A percentile compares a stretch with the other conserved stretches of the same genome.
Conservation (phyloP, 1,284 basidiomycete species). For the Rhodotorula sp. region DNA sequence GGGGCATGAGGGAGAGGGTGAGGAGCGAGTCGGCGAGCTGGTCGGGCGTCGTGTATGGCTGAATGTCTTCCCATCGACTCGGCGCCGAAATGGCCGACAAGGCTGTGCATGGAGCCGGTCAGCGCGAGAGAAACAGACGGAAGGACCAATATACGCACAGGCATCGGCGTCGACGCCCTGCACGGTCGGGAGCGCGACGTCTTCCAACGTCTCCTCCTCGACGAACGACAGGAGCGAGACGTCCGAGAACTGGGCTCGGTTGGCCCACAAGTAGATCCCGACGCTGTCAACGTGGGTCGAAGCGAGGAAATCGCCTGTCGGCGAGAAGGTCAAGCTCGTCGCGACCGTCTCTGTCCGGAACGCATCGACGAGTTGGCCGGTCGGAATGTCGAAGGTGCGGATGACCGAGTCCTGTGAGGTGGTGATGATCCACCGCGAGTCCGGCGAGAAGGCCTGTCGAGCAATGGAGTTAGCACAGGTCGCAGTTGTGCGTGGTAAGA, state of each 20-base stretch:
- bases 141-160: slow-evolving; percentile 9
- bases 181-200: slow-evolving; percentile 74
- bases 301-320: slow-evolving; percentile 92
- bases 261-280: slow-evolving; percentile 94
- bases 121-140: neutral
- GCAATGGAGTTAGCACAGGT: neutral
- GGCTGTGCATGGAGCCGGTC: slow-evolving; percentile 2
- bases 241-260: slow-evolving; percentile 88
- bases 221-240: slow-evolving; percentile 75
- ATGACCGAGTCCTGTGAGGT: slow-evolving; percentile 88
- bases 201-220: slow-evolving; percentile 66
- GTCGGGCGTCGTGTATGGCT: slow-evolving; percentile 71
- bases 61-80: slow-evolving; percentile 52
- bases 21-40: slow-evolving; percentile 81
- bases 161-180: slow-evolving; percentile 66
- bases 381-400: slow-evolving; percentile 94
- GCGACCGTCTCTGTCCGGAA: slow-evolving; percentile 88
- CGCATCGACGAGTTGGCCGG: slow-evolving; percentile 84
- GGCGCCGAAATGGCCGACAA: slow-evolving; percentile 29
- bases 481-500: neutral
- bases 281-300: slow-evolving; percentile 92
- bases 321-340: slow-evolving; percentile 87
- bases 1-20: slow-evolving; percentile 86
- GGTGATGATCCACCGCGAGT: slow-evolving; percentile 54
- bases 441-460: slow-evolving; percentile 32